Conservation (phyloP, 176 grass and related monocot species). For the Oryza meyeriana region DNA sequence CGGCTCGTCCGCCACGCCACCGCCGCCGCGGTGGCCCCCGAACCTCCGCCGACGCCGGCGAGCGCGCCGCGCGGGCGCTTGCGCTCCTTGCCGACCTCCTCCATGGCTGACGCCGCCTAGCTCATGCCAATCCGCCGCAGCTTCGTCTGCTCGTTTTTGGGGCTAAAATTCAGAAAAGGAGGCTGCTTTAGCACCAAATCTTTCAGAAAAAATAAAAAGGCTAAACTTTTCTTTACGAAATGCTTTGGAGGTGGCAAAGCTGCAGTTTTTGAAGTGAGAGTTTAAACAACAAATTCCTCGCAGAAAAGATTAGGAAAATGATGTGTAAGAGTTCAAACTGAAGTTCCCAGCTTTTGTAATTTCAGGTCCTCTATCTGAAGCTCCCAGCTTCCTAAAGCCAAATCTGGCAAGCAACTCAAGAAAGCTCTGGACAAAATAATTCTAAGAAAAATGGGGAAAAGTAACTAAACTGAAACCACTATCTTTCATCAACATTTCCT, state of each 20-base stretch:
- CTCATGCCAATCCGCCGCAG: conserved; percentile 23
- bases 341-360: too few relatives aligned
- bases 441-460: background rate
- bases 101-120: conserved; percentile 9
- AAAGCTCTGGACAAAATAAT: background rate
- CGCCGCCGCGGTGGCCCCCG: background rate
- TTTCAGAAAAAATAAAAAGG: background rate
- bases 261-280: background rate
- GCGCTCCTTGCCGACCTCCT: conserved; percentile 39
- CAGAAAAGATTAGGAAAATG: background rate
- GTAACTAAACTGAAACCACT: background rate
- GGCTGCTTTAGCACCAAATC: background rate
- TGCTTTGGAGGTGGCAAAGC: background rate
- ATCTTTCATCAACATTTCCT: background rate
- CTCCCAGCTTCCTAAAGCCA: background rate
- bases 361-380: background rate
- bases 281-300: background rate
- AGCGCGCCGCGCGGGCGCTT: conserved; percentile 35
- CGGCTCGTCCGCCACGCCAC: conserved; percentile 43
- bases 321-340: background rate
- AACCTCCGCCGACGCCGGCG: background rate
- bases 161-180: background rate
- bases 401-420: conserved; percentile 16
- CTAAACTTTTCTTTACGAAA: background rate
- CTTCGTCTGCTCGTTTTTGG: conserved; percentile 23